Evolutionary conservation across 1,284 basidiomycete species (phyloP), one percentile per base, ranked within the genome.

Genomic region (Phaffia rhodozyma): DNA sequence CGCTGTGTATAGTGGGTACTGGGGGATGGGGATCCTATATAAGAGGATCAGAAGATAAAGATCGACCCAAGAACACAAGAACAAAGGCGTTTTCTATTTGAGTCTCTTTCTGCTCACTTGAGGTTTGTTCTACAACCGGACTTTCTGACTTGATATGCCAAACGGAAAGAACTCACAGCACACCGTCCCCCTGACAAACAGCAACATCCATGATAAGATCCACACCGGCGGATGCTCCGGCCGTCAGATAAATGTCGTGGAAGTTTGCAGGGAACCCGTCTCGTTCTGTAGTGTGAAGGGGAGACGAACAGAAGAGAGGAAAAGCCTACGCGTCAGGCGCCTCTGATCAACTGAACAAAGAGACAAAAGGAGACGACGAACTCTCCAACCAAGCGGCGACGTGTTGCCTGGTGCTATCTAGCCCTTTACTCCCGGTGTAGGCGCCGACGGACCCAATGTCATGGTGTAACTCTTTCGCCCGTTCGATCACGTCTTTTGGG

Each of bases 361-460:
- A 50, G 23, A n/a, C 20, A 43, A n/a, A 59, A 20, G 51, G 47
- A 57, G 55, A 56, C 56, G 13, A 78, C 83, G 62, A 70, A 89
- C 89, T 81, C 76, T 85, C 77, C 67, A 98, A 90, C 76, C 96
- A 98, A 71, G 87, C 81, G 20, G 92, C 91, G 50, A 98, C 89
- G 66, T 86, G 85, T 75, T 88, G 81, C 67, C 94, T 84, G 71
- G 98, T 93, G 71, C 86, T 79, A 0, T 89, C 85, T 0, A 97
- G 84, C 55, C 94, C 96, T 74, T 97, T 93, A 68, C 87, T 91
- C 75, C 96, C 91, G 20, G 91, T 92, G 79, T 98, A 98, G 11
- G 93, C 94, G 11, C 94, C 96, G 60, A 93, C 83, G 61, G 88
- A 91, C 21, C 94, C 94, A 67, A 97, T 91, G 75, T 93, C 90